Conservation (phyloP, 768 basidiomycete genomes). For the Mycena polygramma region DNA sequence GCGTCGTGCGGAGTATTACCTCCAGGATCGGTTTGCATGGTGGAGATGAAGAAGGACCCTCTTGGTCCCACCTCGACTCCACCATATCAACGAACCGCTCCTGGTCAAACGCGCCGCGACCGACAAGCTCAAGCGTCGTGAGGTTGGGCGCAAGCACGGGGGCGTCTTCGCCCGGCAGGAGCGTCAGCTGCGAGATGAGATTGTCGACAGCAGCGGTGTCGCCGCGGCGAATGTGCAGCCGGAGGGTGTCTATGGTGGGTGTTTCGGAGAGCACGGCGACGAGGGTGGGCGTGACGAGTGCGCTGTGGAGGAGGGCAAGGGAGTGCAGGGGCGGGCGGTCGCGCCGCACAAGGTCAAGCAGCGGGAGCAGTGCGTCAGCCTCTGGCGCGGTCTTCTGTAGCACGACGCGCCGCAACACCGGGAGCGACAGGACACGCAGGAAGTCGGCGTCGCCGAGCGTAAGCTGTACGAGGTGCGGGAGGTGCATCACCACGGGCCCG, state of each 20-base stretch:
- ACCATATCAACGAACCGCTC: constrained; percentile 10
- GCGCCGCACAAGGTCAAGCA: constrained; percentile 7
- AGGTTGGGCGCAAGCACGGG: constrained; percentile 7
- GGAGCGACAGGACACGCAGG: constrained; percentile 8
- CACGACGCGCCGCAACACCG: background rate
- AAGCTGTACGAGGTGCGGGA: constrained; percentile 1
- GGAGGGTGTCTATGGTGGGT: constrained; percentile 2
- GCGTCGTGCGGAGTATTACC: background rate
- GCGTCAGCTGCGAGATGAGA: constrained; percentile 3
- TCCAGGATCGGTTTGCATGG: background rate
- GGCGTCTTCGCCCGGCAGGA: background rate
- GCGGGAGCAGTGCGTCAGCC: constrained; percentile 9
- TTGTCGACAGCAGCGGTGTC: constrained; percentile 11
- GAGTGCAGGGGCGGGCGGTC: constrained; percentile 8
- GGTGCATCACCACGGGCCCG: background rate
- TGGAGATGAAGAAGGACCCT: too few relatives aligned
- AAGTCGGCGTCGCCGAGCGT: constrained; percentile 7
- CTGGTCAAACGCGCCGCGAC: constrained; percentile 15
- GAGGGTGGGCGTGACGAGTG: constrained; percentile 13
- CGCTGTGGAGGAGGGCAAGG: constrained; percentile 13
- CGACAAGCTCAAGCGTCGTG: constrained; percentile 8
- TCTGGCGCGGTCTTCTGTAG: constrained; percentile 3
- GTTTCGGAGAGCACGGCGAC: background rate
- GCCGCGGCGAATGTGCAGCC: background rate
- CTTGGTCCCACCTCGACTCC: background rate